phyloP scores from a whole-genome alignment of 2,329 filamentous ascomycete species.

The Diplodia intermedia region DNA sequence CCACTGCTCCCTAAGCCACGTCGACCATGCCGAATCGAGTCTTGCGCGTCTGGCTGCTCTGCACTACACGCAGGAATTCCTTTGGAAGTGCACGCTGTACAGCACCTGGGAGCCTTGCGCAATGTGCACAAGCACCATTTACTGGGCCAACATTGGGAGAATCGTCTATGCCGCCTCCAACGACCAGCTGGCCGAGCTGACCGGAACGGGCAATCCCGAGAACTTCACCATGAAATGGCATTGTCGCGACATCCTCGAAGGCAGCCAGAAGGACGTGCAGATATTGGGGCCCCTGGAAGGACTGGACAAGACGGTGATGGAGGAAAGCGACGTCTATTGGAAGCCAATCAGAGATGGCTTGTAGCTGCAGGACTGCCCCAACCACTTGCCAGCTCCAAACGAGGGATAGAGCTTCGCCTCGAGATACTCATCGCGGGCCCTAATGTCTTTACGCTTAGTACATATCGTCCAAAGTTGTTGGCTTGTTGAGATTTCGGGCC shows the following conservation, averaged over 20 bases:
- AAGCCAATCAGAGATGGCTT: conserved; percentile 33
- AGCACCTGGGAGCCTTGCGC: conserved; percentile 64
- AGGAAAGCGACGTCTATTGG: conserved; percentile 58
- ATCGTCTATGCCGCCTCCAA: conserved; percentile 61
- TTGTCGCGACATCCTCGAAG: conserved; percentile 56
- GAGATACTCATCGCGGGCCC: too few relatives aligned
- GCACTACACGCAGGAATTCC: conserved; percentile 58
- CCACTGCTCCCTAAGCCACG: conserved; percentile 60
- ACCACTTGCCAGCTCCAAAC: too few relatives aligned
- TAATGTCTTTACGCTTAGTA: too few relatives aligned
- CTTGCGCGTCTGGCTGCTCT: conserved; percentile 58
- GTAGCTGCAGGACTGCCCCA: too few relatives aligned
- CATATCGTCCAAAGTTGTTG: too few relatives aligned
- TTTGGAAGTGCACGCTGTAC: conserved; percentile 59
- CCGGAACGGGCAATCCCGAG: conserved; percentile 57
- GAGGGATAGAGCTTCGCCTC: too few relatives aligned
- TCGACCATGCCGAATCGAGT: conserved; percentile 61
- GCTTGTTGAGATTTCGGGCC: too few relatives aligned
- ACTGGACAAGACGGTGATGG: conserved; percentile 54
- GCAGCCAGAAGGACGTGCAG: conserved; percentile 58
- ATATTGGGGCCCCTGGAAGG: conserved; percentile 57
- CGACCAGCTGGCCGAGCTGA: conserved; percentile 54
- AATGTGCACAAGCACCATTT: conserved; percentile 59
- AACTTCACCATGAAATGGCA: conserved; percentile 61
- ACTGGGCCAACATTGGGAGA: conserved; percentile 62